These are phyloP conservation scores for Trametes cinnabarina DNA, from an alignment of 768 basidiomycete species.

Conservation along the genomic window DNA sequence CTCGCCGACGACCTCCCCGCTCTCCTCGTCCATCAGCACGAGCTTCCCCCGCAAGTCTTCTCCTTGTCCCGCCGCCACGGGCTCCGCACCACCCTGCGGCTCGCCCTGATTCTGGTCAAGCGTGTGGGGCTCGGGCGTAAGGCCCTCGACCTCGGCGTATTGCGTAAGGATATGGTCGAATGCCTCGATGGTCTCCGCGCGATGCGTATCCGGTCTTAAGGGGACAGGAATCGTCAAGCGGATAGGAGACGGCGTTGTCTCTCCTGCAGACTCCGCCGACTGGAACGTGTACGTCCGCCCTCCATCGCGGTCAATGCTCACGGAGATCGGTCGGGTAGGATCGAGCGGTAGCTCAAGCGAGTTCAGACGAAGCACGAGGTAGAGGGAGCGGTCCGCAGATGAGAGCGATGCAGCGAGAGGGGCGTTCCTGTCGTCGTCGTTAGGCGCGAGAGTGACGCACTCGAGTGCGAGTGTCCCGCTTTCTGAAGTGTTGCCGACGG, in stretches of 20 bases:
- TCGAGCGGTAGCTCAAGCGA: conserved; percentile 58
- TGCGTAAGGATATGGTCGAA: conserved; percentile 68
- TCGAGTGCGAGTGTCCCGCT: conserved; percentile 54
- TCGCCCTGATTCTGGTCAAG: too few species aligned
- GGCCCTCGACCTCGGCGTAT: conserved; percentile 50
- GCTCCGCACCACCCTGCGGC: not conserved
- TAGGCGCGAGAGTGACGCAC: conserved; percentile 53
- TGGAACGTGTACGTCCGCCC: conserved; percentile 46
- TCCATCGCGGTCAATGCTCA: conserved; percentile 34
- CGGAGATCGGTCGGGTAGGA: conserved; percentile 48
- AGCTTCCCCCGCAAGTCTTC: conserved; percentile 47
- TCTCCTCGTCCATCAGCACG: conserved; percentile 69
- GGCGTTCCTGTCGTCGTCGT: conserved; percentile 14
- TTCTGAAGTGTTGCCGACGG: conserved; percentile 30
- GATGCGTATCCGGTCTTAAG: conserved; percentile 31
- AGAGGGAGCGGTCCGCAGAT: conserved; percentile 51
- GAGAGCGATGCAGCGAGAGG: conserved; percentile 17
- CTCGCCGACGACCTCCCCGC: conserved; percentile 69
- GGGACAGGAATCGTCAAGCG: conserved; percentile 28
- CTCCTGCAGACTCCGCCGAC: conserved; percentile 29
- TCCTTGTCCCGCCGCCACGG: not conserved
- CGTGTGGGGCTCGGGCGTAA: conserved; percentile 2
- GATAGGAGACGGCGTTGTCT: conserved; percentile 20
- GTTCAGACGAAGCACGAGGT: conserved; percentile 61
- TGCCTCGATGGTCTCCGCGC: conserved; percentile 56